Base-by-base conservation (phyloP, 805 yeast genomes). In the Candida bentonensis region DNA sequence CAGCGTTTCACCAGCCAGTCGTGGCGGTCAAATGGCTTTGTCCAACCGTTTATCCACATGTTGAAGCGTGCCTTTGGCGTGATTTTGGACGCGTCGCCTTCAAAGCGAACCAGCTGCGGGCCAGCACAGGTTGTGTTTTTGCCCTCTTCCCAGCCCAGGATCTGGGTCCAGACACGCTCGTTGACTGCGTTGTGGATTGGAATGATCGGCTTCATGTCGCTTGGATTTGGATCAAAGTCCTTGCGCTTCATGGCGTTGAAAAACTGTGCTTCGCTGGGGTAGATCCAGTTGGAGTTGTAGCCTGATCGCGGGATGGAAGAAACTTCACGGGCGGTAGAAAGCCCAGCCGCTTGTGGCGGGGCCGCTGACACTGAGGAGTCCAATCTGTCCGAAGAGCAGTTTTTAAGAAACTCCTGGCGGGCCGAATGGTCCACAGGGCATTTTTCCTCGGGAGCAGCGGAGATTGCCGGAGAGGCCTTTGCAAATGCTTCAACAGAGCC, bases 121-220 rank as follows among this genome's bases (percentile, higher is more conserved):
- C 95, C 96, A 4, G 95, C 95, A 63, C 96, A 87, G 53, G 50
- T 46, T 54, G 47, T 42, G 56, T 47, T 51, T 44, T 50, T 55
- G 27, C 48, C 49, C 7, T 66, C 60, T 58, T 89, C 98, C 98
- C 98, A 89, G 52, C 71, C 63, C 56, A 76, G 59, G 26, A 89
- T 86, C 57, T 82, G 86, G 44, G 61, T 62, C 98, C 98, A 89
- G 2, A 94, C 94, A 48, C 85, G 66, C 61, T 89, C 98, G 59
- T 89, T 89, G 26, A 89, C 96, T 33, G 83, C 77, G 57, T 89
- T 89, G 60, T 89, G 98, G 39, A 89, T 81, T 0, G 97, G 97
- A 2, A 89, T 95, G 15, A 89, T 85, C 1, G 89, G 75, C 50
- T 75, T 67, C 98, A 89, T 89, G 57, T 88, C 96, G 4, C 64